A percentile compares a stretch with the other conserved stretches of the same genome.
Conservation (phyloP, 2,329 filamentous ascomycete species). For the Colletotrichum sp. region DNA sequence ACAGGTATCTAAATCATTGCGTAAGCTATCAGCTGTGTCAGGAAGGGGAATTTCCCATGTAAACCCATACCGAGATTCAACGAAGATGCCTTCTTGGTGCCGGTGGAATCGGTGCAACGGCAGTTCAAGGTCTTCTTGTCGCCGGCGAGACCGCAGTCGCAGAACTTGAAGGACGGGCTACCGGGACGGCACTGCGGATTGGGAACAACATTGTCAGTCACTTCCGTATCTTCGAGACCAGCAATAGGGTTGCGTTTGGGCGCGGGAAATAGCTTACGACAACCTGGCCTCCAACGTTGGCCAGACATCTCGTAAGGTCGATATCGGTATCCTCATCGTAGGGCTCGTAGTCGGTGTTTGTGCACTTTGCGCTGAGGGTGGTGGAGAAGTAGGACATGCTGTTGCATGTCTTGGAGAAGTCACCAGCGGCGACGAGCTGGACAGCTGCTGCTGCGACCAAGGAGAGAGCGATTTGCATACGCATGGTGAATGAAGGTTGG, state of each 20-base stretch:
- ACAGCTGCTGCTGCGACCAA: background rate
- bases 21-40: rapidly evolving
- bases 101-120: background rate
- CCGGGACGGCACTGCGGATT: background rate
- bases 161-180: background rate
- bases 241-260: rapidly evolving
- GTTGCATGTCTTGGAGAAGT: background rate
- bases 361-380: background rate
- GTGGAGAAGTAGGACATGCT: background rate
- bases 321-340: background rate
- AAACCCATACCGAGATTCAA: background rate
- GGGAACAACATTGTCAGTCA: rapidly evolving
- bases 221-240: rapidly evolving
- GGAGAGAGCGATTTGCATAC: background rate
- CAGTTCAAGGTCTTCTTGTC: background rate
- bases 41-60: background rate
- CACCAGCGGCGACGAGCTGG: background rate
- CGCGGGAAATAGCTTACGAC: background rate
- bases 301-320: background rate
- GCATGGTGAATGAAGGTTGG: background rate
- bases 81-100: background rate
- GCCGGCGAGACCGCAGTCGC: background rate
- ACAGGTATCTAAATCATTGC: background rate
- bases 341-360: background rate
- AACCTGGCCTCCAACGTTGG: background rate